A percentile compares a stretch with the other conserved stretches of the same genome.
Evolutionary conservation across 805 yeast genomes (phyloP).

Genomic region (Candida incommunis): DNA sequence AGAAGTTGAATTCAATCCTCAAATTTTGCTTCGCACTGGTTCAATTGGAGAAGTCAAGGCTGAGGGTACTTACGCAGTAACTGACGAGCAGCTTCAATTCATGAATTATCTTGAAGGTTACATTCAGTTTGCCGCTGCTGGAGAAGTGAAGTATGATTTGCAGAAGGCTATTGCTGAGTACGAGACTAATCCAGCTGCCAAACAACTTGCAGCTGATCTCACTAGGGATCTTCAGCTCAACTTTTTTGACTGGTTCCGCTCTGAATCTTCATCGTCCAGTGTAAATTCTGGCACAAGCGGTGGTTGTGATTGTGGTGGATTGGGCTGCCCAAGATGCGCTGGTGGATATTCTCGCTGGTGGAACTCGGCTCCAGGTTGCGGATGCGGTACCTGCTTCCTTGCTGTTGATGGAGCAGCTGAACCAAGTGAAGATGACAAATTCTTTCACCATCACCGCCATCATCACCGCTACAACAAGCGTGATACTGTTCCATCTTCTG

Average conservation of each 20-base stretch:
- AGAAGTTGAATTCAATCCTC: not conserved
- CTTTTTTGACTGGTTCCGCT: slow-evolving; percentile 2
- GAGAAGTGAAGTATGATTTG: not conserved
- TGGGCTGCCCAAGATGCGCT: not conserved
- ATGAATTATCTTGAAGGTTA: not conserved
- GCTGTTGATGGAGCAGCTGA: not conserved
- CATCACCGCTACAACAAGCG: not conserved
- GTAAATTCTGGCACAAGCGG: not conserved
- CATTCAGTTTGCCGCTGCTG: not conserved
- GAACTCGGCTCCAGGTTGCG: not conserved
- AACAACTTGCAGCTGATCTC: not conserved
- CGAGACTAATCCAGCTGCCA: not conserved
- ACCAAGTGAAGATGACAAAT: not conserved
- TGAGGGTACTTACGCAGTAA: not conserved
- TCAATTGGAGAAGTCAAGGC: not conserved
- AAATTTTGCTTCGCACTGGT: not conserved
- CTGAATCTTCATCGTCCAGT: not conserved
- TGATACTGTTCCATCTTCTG: not conserved
- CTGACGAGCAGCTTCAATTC: not conserved
- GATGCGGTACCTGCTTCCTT: not conserved
- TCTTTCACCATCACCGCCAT: not conserved
- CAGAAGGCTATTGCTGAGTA: slow-evolving; percentile 1
- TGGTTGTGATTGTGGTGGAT: not conserved
- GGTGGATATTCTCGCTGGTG: not conserved
- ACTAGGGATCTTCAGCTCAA: not conserved